These are phyloP conservation scores for Ogataea trehaloabstinens DNA, from an alignment of 805 yeast species.

Conservation along the genomic window DNA sequence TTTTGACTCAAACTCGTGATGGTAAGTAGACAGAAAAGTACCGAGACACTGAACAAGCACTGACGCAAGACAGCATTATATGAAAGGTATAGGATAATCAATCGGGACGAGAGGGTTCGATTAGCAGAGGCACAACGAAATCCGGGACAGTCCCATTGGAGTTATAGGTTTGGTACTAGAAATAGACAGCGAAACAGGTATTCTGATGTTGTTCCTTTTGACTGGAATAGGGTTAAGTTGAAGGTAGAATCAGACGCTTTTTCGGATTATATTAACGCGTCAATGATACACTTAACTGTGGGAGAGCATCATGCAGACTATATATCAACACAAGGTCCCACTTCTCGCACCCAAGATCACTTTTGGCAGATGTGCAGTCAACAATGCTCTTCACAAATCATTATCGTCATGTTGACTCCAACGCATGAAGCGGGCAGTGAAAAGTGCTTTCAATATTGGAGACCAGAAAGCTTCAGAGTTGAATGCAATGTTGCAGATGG, in stretches of 20 bases:
- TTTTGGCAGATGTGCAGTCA: constrained; percentile 45
- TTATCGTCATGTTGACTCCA: constrained; percentile 74
- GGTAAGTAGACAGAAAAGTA: constrained; percentile 10
- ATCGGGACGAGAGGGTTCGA: constrained; percentile 15
- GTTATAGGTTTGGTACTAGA: constrained; percentile 9
- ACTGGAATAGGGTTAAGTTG: constrained; percentile 51
- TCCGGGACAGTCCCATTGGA: constrained; percentile 18
- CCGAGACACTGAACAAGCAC: background rate
- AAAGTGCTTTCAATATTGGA: constrained; percentile 45
- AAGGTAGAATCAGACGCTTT: constrained; percentile 21
- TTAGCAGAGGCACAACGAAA: constrained; percentile 17
- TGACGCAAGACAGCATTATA: constrained; percentile 9
- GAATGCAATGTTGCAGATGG: constrained; percentile 3
- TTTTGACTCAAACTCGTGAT: constrained; percentile 21
- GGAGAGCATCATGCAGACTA: constrained; percentile 33
- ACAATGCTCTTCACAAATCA: constrained; percentile 32
- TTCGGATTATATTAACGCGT: constrained; percentile 40
- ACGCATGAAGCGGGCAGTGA: constrained; percentile 40
- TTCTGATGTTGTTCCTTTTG: constrained; percentile 63
- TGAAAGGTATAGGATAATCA: constrained; percentile 16
- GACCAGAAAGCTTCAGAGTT: constrained; percentile 11
- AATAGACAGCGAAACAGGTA: constrained; percentile 51
- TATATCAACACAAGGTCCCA: constrained; percentile 72
- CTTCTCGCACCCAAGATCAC: constrained; percentile 36
- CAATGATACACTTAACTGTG: constrained; percentile 23